These are phyloP conservation scores for Globisporangium nodosum DNA, from an alignment of 352 stramenopile genomes.

Conservation along the genomic window DNA sequence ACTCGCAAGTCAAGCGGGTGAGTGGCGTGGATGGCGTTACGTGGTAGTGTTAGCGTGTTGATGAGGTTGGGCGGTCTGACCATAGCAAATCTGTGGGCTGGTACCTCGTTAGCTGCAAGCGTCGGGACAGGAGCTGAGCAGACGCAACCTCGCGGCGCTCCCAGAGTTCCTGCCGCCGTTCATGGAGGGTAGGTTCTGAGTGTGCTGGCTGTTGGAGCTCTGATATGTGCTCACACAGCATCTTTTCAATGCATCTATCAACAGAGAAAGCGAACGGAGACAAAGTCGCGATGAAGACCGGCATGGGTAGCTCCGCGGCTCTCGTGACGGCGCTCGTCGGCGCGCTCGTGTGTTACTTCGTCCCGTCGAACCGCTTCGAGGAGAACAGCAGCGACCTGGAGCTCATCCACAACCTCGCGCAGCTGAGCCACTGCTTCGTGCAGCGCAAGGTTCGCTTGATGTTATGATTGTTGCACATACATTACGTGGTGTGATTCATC, in stretches of 20 bases:
- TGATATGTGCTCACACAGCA: background rate
- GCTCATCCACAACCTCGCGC: slow-evolving; percentile 92
- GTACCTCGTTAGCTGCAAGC: slow-evolving; percentile 54
- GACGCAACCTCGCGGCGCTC: slow-evolving; percentile 67
- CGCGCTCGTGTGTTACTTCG: slow-evolving; percentile 83
- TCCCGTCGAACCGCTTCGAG: slow-evolving; percentile 27
- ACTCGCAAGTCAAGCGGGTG: slow-evolving; percentile 86
- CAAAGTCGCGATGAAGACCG: slow-evolving; percentile 89
- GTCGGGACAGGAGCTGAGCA: slow-evolving; percentile 43
- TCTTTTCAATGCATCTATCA: no score
- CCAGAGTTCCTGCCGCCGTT: slow-evolving; percentile 79
- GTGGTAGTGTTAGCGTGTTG: background rate
- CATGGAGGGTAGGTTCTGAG: slow-evolving; percentile 14
- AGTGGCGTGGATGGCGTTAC: background rate
- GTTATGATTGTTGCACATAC: background rate
- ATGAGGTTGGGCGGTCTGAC: background rate
- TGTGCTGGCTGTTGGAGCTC: background rate
- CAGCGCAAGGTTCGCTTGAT: slow-evolving; percentile 87
- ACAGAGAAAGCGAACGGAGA: slow-evolving; percentile 32
- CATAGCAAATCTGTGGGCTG: background rate
- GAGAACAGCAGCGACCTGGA: slow-evolving; percentile 19
- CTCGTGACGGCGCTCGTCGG: slow-evolving; percentile 94
- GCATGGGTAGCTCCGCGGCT: slow-evolving; percentile 93
- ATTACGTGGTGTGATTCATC: background rate
- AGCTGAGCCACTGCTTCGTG: slow-evolving; percentile 93